Conservation (phyloP, 83 land plant genomes). For the Picea abies region DNA sequence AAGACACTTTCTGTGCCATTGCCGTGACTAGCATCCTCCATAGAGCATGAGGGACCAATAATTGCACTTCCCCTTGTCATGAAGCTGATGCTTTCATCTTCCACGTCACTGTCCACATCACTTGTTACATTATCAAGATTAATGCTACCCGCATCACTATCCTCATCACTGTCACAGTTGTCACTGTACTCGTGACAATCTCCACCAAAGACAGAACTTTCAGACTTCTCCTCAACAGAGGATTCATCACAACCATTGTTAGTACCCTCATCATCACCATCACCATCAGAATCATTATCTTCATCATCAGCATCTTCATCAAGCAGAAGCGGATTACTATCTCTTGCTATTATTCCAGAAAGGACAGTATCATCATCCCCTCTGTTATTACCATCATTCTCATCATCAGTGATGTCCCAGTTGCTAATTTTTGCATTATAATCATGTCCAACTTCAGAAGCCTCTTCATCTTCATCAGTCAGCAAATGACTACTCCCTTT, state of each 20-base stretch:
- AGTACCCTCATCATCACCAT: background rate
- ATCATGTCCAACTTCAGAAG: background rate
- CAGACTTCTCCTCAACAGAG: slow-evolving; percentile 5
- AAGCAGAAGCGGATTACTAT: background rate
- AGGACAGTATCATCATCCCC: background rate
- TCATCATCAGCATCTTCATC: background rate
- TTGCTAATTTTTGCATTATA: background rate
- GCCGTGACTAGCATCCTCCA: background rate
- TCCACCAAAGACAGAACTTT: slow-evolving; percentile 8
- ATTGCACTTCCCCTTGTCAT: background rate
- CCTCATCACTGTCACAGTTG: background rate
- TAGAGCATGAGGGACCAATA: background rate
- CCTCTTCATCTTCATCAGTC: background rate
- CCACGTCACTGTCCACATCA: background rate
- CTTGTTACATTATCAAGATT: background rate
- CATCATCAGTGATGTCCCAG: background rate
- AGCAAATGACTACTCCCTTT: background rate
- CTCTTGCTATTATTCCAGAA: background rate
- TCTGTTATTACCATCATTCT: background rate
- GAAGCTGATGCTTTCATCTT: background rate
- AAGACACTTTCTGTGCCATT: background rate
- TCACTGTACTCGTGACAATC: background rate
- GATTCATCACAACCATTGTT: background rate
- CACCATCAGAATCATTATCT: background rate
- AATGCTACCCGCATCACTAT: background rate